Conservation (phyloP, 2,329 filamentous ascomycete species). For the Colletotrichum gigasporum region DNA sequence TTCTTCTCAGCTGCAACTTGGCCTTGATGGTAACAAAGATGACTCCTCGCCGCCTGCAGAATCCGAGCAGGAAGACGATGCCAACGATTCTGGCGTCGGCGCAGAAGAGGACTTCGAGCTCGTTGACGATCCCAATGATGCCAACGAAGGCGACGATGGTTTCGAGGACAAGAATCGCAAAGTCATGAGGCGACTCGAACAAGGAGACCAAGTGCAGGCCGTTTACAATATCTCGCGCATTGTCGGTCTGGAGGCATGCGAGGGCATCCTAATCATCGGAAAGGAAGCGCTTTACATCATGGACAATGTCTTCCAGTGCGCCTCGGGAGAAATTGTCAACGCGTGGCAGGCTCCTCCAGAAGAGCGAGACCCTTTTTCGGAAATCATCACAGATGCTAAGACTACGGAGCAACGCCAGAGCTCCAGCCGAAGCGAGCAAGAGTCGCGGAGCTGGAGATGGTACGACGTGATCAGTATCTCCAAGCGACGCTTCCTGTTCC, state of each 20-base stretch:
- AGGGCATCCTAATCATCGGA: conserved; percentile 91
- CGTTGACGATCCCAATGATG: conserved; percentile 90
- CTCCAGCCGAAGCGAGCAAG: conserved; percentile 72
- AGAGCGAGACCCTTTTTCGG: conserved; percentile 93
- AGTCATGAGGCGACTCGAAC: conserved; percentile 92
- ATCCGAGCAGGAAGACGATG: conserved; percentile 38
- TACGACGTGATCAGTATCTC: conserved; percentile 93
- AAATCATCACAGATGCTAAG: conserved; percentile 84
- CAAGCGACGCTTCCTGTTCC: conserved; percentile 93
- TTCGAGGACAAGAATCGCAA: conserved; percentile 99
- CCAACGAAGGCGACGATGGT: conserved; percentile 75
- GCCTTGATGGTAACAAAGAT: conserved; percentile 24
- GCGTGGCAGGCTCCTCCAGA: conserved; percentile 93
- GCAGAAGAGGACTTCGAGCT: conserved; percentile 95
- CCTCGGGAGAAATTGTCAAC: conserved; percentile 95
- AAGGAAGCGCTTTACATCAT: conserved; percentile 94
- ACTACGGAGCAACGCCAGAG: conserved; percentile 68
- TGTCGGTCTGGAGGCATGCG: conserved; percentile 90
- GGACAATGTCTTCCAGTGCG: conserved; percentile 94
- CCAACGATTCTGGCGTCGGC: conserved; percentile 43
- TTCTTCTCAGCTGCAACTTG: conserved; percentile 32
- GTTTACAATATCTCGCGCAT: conserved; percentile 97
- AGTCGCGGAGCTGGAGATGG: conserved; percentile 93
- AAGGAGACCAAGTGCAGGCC: conserved; percentile 89
- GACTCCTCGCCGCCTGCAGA: conserved; percentile 33